Evolutionary conservation across 2,329 filamentous ascomycete genomes (phyloP).

Genomic region (Aspergillus sp.): DNA sequence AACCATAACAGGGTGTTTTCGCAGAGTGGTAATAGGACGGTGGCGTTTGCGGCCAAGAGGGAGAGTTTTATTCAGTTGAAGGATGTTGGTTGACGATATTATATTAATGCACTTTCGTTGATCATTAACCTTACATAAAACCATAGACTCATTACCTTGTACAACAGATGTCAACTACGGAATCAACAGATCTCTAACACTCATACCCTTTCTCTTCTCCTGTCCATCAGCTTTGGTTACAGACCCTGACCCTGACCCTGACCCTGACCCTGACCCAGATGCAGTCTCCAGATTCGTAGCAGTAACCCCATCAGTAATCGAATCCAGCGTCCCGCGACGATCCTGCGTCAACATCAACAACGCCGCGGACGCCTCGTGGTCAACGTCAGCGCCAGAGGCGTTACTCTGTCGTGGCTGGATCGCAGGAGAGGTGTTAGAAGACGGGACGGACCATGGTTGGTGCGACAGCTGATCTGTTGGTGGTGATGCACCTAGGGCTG

Average conservation of each 20-base stretch:
- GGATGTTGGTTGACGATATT: neutral
- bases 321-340: conserved; percentile 47
- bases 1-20: no score
- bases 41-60: neutral
- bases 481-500: conserved; percentile 24
- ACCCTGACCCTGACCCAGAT: conserved; percentile 2
- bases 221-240: conserved; percentile 6
- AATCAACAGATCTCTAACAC: conserved; percentile 48
- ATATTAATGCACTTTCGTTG: neutral
- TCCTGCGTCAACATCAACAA: conserved; percentile 81
- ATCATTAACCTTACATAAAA: no score
- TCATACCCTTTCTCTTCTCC: conserved; percentile 42
- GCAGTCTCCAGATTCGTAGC: conserved; percentile 2
- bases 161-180: conserved; percentile 22
- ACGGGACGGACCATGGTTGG: conserved; percentile 17
- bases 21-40: neutral
- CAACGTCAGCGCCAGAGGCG: conserved; percentile 47
- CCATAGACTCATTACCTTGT: neutral
- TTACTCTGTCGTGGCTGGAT: conserved; percentile 23
- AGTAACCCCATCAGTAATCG: conserved; percentile 18
- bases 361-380: conserved; percentile 77
- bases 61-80: neutral
- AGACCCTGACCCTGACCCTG: conserved; percentile 4
- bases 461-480: conserved; percentile 6
- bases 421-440: conserved; percentile 15